phyloP scores from a whole-genome alignment of 345 rosid genomes.

The Camelina laxa region DNA sequence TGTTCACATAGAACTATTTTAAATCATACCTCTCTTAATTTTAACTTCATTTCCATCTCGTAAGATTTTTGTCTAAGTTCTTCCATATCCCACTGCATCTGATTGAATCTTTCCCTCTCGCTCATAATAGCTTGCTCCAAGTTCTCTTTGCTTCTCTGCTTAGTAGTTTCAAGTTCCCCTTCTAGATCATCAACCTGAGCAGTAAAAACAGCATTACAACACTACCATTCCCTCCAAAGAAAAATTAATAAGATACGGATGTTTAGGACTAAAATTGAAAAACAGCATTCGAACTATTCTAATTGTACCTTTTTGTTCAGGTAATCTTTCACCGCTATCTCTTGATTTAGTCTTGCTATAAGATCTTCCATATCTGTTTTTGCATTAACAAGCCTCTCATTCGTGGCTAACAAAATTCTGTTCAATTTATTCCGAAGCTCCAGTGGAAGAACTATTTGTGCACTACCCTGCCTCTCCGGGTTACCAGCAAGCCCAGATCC shows the following conservation, averaged over 20 bases:
- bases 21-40: slow-evolving; percentile 63
- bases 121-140: slow-evolving; percentile 83
- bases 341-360: slow-evolving; percentile 86
- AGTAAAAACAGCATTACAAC: slow-evolving; percentile 34
- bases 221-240: slow-evolving; percentile 4
- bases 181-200: slow-evolving; percentile 90
- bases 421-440: slow-evolving; percentile 85
- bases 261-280: neutral
- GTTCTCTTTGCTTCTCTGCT: slow-evolving; percentile 88
- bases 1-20: slow-evolving; percentile 8
- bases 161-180: slow-evolving; percentile 87
- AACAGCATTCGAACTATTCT: slow-evolving; percentile 8
- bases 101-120: slow-evolving; percentile 88
- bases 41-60: slow-evolving; percentile 90
- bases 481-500: slow-evolving; percentile 50
- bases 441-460: slow-evolving; percentile 72
- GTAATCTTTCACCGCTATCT: slow-evolving; percentile 85
- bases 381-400: slow-evolving; percentile 76
- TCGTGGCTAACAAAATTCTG: slow-evolving; percentile 75
- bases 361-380: slow-evolving; percentile 99
- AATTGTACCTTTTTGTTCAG: slow-evolving; percentile 83
- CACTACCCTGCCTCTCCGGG: slow-evolving; percentile 55
- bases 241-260: neutral
- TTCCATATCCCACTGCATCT: slow-evolving; percentile 99
- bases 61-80: slow-evolving; percentile 81